A percentile compares a stretch with the other conserved stretches of the same genome.
Evolutionary conservation across 345 rosid species (phyloP).

Genomic region (Excoecaria cochinchinensis): DNA sequence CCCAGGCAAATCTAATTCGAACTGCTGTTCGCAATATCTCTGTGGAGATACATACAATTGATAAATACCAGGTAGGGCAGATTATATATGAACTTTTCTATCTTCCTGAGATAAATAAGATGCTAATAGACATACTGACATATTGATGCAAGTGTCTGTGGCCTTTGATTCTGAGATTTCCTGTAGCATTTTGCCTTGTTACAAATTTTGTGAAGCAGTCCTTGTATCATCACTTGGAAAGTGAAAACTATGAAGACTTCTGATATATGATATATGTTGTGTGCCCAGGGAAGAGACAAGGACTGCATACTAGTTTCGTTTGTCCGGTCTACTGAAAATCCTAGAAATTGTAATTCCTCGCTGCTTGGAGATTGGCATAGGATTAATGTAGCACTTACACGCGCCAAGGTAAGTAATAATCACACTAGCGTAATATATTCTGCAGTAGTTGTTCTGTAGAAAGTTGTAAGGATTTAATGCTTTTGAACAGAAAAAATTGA

Average conservation of each 20-base stretch:
- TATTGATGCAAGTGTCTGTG: no score
- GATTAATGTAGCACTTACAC: conserved; percentile 88
- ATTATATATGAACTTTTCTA: not conserved
- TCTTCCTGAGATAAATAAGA: not conserved
- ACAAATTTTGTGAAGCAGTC: no score
- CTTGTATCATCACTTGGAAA: not conserved
- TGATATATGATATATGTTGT: not conserved
- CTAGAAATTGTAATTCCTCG: conserved; percentile 54
- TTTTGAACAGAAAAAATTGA: conserved; percentile 67
- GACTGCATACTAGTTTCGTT: conserved; percentile 89
- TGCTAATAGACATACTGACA: not conserved
- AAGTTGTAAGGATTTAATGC: not conserved
- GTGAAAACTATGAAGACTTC: not conserved
- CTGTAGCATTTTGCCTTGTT: no score
- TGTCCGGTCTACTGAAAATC: conserved; percentile 71
- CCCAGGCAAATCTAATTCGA: conserved; percentile 76
- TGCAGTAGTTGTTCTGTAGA: not conserved
- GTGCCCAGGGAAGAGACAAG: conserved; percentile 83
- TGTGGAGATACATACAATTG: conserved; percentile 93
- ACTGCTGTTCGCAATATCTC: conserved; percentile 36
- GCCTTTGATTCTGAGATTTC: not conserved
- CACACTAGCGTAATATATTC: not conserved
- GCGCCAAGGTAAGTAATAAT: conserved; percentile 66
- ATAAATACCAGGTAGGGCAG: conserved; percentile 82
- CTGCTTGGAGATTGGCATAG: conserved; percentile 97